These are phyloP conservation scores for Neocallimastix lanati DNA, from an alignment of 192 early-diverging fungal species.

Conservation along the genomic window DNA sequence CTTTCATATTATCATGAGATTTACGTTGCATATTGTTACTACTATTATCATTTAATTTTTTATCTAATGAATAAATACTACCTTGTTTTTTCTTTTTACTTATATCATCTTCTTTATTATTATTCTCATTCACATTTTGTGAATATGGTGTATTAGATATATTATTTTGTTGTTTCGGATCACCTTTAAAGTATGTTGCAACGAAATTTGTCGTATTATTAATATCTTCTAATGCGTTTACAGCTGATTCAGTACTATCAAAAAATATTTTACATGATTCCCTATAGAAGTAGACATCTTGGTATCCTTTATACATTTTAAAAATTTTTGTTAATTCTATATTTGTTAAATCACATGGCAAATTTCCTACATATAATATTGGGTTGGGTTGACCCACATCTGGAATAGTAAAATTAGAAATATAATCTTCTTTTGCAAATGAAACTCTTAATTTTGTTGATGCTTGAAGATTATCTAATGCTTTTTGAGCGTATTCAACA, in stretches of 20 bases:
- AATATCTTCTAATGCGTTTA: neutral
- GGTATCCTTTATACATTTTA: conserved; percentile 2
- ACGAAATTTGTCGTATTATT: conserved; percentile 3
- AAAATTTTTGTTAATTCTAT: conserved; percentile 5
- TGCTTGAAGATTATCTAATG: neutral
- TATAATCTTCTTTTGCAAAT: conserved; percentile 3
- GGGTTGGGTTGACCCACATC: neutral
- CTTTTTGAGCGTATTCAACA: neutral
- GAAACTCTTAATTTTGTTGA: conserved; percentile 1
- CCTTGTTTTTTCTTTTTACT: neutral
- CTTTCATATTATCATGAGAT: neutral
- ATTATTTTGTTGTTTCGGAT: neutral
- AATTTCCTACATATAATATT: conserved; percentile 1
- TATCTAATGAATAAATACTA: neutral
- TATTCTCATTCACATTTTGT: neutral
- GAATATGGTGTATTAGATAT: neutral
- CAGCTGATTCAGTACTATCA: neutral
- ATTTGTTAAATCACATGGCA: conserved; percentile 5
- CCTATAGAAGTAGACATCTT: conserved; percentile 3
- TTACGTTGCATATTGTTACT: neutral
- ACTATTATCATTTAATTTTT: neutral
- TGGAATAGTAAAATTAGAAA: conserved; percentile 3
- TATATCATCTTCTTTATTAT: neutral
- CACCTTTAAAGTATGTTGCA: conserved; percentile 4
- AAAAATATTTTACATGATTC: conserved; percentile 4